phyloP scores from a whole-genome alignment of 2,329 filamentous ascomycete species.

The Penicillium sp. region DNA sequence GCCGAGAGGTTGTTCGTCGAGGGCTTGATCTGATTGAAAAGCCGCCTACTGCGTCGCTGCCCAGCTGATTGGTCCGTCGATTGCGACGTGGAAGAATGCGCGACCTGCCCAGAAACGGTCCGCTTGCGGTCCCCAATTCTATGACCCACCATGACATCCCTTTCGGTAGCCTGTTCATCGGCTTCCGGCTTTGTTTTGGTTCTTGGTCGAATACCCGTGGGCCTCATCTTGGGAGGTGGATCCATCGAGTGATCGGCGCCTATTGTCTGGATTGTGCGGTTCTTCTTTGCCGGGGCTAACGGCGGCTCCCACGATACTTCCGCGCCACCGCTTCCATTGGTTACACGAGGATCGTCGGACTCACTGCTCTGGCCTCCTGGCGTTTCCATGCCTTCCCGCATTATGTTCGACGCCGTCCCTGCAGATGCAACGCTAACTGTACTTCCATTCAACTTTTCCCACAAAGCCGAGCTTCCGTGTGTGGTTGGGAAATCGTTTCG shows the following conservation, averaged over 20 bases:
- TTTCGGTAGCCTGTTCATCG: conserved; percentile 45
- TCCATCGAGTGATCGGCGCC: conserved; percentile 59
- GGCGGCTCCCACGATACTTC: conserved; percentile 48
- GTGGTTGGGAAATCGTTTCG: conserved; percentile 40
- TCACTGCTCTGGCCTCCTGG: conserved; percentile 58
- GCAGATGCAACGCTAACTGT: conserved; percentile 46
- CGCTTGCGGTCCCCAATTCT: conserved; percentile 74
- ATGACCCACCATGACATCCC: conserved; percentile 37
- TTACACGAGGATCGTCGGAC: conserved; percentile 45
- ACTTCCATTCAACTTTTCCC: conserved; percentile 55
- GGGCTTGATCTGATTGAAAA: conserved; percentile 73
- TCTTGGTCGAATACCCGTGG: conserved; percentile 51
- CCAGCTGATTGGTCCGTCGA: conserved; percentile 67
- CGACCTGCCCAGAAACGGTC: conserved; percentile 82
- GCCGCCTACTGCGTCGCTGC: conserved; percentile 72
- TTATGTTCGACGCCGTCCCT: conserved; percentile 31
- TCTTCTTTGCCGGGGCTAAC: conserved; percentile 53
- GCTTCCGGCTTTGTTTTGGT: conserved; percentile 45
- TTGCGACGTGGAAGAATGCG: conserved; percentile 58
- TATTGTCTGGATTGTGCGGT: conserved; percentile 58
- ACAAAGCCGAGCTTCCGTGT: conserved; percentile 51
- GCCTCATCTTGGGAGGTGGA: conserved; percentile 68
- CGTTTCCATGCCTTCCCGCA: conserved; percentile 67
- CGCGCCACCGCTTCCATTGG: conserved; percentile 34
- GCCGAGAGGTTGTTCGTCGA: conserved; percentile 67